phyloP scores from a whole-genome alignment of 768 basidiomycete genomes.

The Hydnomerulius pinastri region DNA sequence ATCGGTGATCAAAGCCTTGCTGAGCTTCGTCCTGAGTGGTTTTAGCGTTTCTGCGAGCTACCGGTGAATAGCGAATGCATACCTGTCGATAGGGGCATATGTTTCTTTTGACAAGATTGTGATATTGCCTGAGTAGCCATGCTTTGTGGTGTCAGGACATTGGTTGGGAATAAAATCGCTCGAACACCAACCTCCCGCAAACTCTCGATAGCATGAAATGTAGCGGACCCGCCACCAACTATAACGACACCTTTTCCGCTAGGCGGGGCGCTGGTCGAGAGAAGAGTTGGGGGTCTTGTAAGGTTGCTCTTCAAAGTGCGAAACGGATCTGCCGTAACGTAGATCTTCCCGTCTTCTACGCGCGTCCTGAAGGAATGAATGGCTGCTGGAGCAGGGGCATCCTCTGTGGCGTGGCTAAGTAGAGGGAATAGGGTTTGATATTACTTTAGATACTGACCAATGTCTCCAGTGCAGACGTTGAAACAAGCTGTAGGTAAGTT shows the following conservation, averaged over 20 bases:
- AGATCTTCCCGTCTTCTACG: conserved; percentile 70
- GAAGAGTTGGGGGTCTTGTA: conserved; percentile 59
- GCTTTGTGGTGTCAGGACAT: conserved; percentile 40
- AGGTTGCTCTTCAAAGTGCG: conserved; percentile 68
- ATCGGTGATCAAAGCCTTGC: conserved; percentile 82
- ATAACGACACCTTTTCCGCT: conserved; percentile 72
- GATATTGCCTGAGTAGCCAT: conserved; percentile 77
- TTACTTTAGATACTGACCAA: conserved; percentile 48
- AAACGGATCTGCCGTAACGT: conserved; percentile 69
- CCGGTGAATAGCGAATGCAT: conserved; percentile 1
- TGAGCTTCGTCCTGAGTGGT: conserved; percentile 77
- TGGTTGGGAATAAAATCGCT: conserved; percentile 13
- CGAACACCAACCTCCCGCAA: conserved; percentile 86
- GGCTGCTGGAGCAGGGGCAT: conserved; percentile 81
- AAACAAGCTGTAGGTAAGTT: conserved; percentile 66
- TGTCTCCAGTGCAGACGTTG: conserved; percentile 82
- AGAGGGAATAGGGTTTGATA: neutral
- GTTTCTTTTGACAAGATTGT: conserved; percentile 79
- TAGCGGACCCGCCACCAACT: conserved; percentile 83
- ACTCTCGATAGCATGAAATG: conserved; percentile 77
- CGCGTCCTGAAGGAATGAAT: conserved; percentile 77
- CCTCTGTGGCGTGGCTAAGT: conserved; percentile 53
- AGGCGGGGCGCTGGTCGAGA: conserved; percentile 46
- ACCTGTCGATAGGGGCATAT: conserved; percentile 86
- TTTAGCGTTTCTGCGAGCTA: no score